These are phyloP conservation scores for Fusarium fujikuroi DNA, from an alignment of 2,329 filamentous ascomycete genomes.

Conservation along the genomic window DNA sequence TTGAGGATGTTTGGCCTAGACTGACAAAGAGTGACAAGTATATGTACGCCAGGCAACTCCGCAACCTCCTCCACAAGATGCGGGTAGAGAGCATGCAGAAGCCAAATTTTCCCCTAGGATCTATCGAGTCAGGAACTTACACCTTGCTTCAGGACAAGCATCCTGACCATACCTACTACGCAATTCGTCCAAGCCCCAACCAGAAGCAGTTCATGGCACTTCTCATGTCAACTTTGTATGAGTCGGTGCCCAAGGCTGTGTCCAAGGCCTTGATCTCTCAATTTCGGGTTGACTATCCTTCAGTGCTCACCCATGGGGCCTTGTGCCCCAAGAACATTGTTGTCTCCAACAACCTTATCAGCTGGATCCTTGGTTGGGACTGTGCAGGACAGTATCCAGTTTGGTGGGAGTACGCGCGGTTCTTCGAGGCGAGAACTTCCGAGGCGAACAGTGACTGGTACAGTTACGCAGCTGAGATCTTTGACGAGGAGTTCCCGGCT, in stretches of 20 bases:
- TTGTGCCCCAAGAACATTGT: constrained; percentile 47
- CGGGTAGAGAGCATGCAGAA: constrained; percentile 3
- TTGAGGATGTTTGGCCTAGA: constrained; percentile 45
- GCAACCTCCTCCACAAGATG: constrained; percentile 43
- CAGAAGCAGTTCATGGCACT: constrained; percentile 41
- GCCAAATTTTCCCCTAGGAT: constrained; percentile 3
- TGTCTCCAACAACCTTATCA: constrained; percentile 39
- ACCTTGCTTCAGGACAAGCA: constrained; percentile 46
- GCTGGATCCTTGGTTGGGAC: constrained; percentile 47
- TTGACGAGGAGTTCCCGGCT: constrained; percentile 33
- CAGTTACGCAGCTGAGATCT: constrained; percentile 46
- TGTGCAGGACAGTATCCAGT: constrained; percentile 48
- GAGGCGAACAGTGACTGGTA: constrained; percentile 48
- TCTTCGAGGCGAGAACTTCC: constrained; percentile 47
- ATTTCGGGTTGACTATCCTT: constrained; percentile 24
- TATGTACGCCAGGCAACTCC: constrained; percentile 41
- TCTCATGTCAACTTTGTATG: constrained; percentile 41
- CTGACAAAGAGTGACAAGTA: constrained; percentile 40
- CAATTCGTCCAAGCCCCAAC: constrained; percentile 32
- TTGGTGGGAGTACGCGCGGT: constrained; percentile 52
- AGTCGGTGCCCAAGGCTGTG: constrained; percentile 40
- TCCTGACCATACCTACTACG: constrained; percentile 44
- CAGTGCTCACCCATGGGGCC: constrained; percentile 42
- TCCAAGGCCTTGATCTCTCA: constrained; percentile 33
- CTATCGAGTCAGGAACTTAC: constrained; percentile 39